phyloP scores from a whole-genome alignment of 805 yeast species.

The Barnettozyma siamensis region DNA sequence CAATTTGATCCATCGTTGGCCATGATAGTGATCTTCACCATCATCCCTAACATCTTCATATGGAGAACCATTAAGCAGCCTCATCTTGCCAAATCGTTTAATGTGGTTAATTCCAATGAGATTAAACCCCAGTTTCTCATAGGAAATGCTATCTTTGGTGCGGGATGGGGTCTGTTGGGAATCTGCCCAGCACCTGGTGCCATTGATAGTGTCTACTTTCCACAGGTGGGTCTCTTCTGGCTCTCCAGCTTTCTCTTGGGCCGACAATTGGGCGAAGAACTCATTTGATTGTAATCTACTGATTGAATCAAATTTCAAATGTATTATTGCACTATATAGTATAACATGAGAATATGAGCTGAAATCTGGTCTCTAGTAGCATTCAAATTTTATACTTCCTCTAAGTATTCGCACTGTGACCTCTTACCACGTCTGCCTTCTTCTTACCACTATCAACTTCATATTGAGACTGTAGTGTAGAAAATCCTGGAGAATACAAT shows the following conservation, averaged over 20 bases:
- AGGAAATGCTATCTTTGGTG: conserved; percentile 42
- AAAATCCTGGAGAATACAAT: too few species aligned
- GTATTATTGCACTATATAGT: too few species aligned
- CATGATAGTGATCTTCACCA: conserved; percentile 37
- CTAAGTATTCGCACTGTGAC: too few species aligned
- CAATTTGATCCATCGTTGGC: conserved; percentile 44
- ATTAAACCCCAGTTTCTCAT: conserved; percentile 29
- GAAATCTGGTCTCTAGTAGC: too few species aligned
- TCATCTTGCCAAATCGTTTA: conserved; percentile 18
- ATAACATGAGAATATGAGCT: too few species aligned
- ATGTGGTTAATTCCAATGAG: conserved; percentile 22
- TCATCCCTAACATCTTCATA: conserved; percentile 38
- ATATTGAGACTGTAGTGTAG: too few species aligned
- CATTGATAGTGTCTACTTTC: conserved; percentile 18
- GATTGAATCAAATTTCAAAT: too few species aligned
- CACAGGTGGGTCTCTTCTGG: background rate
- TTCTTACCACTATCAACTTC: too few species aligned
- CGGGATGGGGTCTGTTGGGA: conserved; percentile 50
- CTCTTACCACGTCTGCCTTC: too few species aligned
- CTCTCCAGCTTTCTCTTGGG: background rate
- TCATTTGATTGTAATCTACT: too few species aligned
- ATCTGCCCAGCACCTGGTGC: conserved; percentile 52
- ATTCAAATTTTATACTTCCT: too few species aligned
- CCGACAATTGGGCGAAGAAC: background rate
- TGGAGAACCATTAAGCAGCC: conserved; percentile 28